Base-by-base conservation (phyloP, 2,329 filamentous ascomycete genomes). In the Epichloe sylvatica region DNA sequence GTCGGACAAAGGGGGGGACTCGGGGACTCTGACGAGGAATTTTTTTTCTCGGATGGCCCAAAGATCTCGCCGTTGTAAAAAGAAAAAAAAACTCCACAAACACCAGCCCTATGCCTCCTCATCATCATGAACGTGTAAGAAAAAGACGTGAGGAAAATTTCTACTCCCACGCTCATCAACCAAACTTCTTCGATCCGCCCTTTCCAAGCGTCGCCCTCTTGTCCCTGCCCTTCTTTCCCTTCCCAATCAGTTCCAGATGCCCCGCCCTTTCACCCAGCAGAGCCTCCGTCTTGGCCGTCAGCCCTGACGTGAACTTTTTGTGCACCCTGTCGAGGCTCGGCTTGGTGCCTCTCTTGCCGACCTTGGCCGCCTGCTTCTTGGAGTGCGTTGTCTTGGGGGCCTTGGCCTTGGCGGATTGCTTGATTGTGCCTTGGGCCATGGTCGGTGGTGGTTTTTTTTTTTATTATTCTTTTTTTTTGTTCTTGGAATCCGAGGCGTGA, bases 221-320 rank as follows among this genome's bases (percentile, higher is more conserved):
- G 42, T 59, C 62, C n/a, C 43, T 49, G 5, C 57, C 62, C 62
- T 73, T 77, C 63, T 76, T 75, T 9, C 73, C 72, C 63, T 75
- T 71, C 34, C 75, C 77, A 53, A 80, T 77, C 54, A 80, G 60
- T 67, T 81, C 77, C 23, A 81, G 63, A 52, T 81, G 77, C 0
- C 77, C 76, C 5, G 75, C 77, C 8, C 77, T 67, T 67, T 80
- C 75, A 52, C 76, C 76, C 39, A 81, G 69, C 59, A 80, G 66
- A 53, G 70, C 67, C 68, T 81, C 77, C 34, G 77, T 81, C 66
- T 70, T 69, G 51, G 67, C 68, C 41, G 68, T 70, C 59, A 81
- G 67, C 44, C 76, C 76, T 3, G 73, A 70, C 12, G 74, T 71
- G 60, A 74, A 75, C 63, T 78, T 77, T 58, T 70, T 72, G 65